A percentile compares a stretch with the other conserved stretches of the same genome.
These are phyloP conservation scores for Cladorrhinum sp. DNA, from an alignment of 2,329 filamentous ascomycete species.

Conservation along the genomic window DNA sequence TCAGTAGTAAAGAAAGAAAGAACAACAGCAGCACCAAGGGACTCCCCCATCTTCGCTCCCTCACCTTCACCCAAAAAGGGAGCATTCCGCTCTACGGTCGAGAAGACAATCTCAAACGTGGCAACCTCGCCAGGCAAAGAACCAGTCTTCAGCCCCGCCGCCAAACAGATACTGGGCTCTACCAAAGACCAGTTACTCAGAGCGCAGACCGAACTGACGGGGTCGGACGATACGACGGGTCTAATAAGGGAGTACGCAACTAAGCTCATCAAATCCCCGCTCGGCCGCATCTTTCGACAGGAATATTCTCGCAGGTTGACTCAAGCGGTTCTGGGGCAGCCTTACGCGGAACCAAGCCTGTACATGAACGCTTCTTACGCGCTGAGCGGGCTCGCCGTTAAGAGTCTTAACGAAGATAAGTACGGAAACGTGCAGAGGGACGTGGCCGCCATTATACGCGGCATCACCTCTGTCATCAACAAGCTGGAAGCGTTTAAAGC, in stretches of 20 bases:
- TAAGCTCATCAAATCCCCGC: constrained; percentile 45
- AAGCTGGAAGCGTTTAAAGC: constrained; percentile 67
- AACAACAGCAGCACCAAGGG: constrained; percentile 40
- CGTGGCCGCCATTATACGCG: constrained; percentile 69
- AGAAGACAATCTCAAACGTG: constrained; percentile 44
- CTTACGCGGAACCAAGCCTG: constrained; percentile 65
- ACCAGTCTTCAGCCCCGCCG: constrained; percentile 42
- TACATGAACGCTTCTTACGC: constrained; percentile 71
- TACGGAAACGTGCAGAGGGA: constrained; percentile 85
- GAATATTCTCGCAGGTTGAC: constrained; percentile 64
- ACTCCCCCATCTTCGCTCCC: constrained; percentile 46
- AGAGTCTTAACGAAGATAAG: constrained; percentile 74
- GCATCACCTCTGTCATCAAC: constrained; percentile 65
- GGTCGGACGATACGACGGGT: constrained; percentile 47
- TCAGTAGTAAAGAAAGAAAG: constrained; percentile 33
- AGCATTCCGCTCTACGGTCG: constrained; percentile 39
- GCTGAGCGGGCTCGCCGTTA: constrained; percentile 65
- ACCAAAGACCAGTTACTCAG: constrained; percentile 49
- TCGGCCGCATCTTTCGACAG: constrained; percentile 69
- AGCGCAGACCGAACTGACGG: constrained; percentile 54
- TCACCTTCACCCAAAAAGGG: constrained; percentile 32
- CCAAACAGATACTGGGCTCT: constrained; percentile 48
- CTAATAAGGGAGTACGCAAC: constrained; percentile 49
- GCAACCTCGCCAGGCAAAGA: constrained; percentile 43
- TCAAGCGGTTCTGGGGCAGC: constrained; percentile 68